Evolutionary conservation across 1,284 basidiomycete species (phyloP).

Genomic region (Heterobasidion annosum): DNA sequence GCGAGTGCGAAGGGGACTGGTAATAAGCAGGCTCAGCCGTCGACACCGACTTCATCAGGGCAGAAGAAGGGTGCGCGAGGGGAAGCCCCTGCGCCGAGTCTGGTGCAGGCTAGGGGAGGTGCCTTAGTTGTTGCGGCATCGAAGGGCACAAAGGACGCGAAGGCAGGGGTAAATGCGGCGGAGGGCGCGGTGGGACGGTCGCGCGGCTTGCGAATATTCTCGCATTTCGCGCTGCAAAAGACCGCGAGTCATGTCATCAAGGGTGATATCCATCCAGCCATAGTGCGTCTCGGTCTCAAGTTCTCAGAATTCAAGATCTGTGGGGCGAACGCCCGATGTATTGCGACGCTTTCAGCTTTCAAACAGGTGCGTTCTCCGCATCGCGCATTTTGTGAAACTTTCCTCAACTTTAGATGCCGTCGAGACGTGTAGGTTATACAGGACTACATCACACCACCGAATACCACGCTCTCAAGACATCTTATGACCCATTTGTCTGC

Average conservation of each 20-base stretch:
- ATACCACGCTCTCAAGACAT: conserved; percentile 79
- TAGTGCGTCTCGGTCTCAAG: conserved; percentile 70
- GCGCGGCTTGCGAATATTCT: conserved; percentile 68
- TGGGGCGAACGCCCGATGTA: conserved; percentile 83
- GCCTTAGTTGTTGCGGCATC: conserved; percentile 9
- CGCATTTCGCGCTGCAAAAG: conserved; percentile 74
- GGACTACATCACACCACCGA: conserved; percentile 76
- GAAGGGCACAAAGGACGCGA: conserved; percentile 13
- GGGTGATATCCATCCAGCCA: conserved; percentile 77
- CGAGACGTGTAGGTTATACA: conserved; percentile 60
- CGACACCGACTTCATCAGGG: conserved; percentile 1
- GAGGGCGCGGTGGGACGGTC: conserved; percentile 25
- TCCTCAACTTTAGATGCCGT: neutral
- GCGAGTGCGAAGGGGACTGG: conserved; percentile 12
- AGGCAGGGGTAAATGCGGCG: conserved; percentile 14
- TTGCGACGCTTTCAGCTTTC: conserved; percentile 79
- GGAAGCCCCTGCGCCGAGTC: conserved; percentile 5
- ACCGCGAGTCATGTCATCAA: conserved; percentile 44
- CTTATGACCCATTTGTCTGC: conserved; percentile 83
- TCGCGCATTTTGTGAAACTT: conserved; percentile 8
- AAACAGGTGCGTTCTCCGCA: conserved; percentile 51
- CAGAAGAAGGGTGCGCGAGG: conserved; percentile 9
- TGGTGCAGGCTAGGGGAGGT: conserved; percentile 1
- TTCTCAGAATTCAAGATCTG: conserved; percentile 83
- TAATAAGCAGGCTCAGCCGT: conserved; percentile 3